Evolutionary conservation across 2,329 filamentous ascomycete species (phyloP).

Genomic region (Fusarium sp.): DNA sequence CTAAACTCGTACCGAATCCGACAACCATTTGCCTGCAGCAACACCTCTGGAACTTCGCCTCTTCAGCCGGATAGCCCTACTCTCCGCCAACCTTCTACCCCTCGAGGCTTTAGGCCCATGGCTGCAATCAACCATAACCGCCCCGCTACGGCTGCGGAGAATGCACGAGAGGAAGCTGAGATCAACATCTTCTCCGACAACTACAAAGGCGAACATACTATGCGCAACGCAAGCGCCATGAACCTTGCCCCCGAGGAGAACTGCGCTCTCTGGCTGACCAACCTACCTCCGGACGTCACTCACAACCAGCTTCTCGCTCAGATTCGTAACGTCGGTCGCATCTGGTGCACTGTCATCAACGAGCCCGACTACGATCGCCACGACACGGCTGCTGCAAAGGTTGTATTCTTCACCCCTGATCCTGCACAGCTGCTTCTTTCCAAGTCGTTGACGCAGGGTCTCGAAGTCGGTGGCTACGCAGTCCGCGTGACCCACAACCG

Average conservation of each 20-base stretch:
- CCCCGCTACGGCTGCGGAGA: neutral
- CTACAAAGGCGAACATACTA: conserved; percentile 54
- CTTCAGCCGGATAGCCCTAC: neutral
- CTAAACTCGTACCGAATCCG: neutral
- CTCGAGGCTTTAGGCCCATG: conserved; percentile 44
- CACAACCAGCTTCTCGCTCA: conserved; percentile 58
- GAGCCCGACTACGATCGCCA: conserved; percentile 54
- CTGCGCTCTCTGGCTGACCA: conserved; percentile 66
- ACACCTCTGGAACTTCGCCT: neutral
- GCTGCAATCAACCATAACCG: conserved; percentile 28
- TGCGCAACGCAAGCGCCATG: conserved; percentile 53
- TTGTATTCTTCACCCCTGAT: conserved; percentile 61
- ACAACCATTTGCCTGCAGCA: neutral
- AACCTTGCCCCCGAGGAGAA: conserved; percentile 54
- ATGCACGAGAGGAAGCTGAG: neutral
- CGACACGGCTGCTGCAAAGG: conserved; percentile 59
- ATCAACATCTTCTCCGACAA: conserved; percentile 48
- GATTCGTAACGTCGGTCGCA: conserved; percentile 61
- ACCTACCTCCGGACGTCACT: conserved; percentile 60
- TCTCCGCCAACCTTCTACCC: neutral
- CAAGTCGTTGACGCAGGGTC: conserved; percentile 46
- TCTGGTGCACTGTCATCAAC: conserved; percentile 66
- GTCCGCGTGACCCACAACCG: conserved; percentile 62
- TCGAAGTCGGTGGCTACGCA: conserved; percentile 53
- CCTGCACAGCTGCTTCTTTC: conserved; percentile 53